Percentiles rank a stretch among this genome's conserved stretches.
These are phyloP conservation scores for Mortierella sp. DNA, from an alignment of 371 early-diverging fungal species.

Conservation along the genomic window DNA sequence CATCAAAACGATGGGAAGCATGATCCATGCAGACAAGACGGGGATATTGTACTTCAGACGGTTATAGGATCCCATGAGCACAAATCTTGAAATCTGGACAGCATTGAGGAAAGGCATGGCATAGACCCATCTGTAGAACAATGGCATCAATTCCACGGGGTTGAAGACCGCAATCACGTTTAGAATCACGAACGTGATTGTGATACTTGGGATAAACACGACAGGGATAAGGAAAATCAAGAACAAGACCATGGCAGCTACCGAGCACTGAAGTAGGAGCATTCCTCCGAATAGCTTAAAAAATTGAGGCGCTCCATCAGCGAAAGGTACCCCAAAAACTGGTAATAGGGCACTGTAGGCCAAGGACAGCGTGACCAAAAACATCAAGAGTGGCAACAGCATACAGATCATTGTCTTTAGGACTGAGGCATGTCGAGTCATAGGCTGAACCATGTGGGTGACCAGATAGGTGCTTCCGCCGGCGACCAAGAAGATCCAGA, in stretches of 20 bases:
- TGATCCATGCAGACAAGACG: constrained; percentile 34
- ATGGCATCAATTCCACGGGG: constrained; percentile 42
- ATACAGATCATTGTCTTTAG: constrained; percentile 23
- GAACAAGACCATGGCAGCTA: constrained; percentile 44
- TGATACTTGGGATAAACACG: constrained; percentile 37
- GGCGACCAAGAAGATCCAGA: constrained; percentile 53
- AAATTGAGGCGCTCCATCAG: constrained; percentile 23
- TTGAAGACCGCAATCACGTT: constrained; percentile 57
- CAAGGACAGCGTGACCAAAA: constrained; percentile 29
- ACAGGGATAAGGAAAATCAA: constrained; percentile 49
- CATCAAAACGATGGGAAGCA: constrained; percentile 34
- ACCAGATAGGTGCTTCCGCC: constrained; percentile 54
- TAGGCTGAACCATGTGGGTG: constrained; percentile 40
- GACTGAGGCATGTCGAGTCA: constrained; percentile 25
- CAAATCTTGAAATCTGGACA: constrained; percentile 42
- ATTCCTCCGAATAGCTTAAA: constrained; percentile 39
- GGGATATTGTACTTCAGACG: constrained; percentile 36
- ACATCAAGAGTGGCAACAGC: constrained; percentile 22
- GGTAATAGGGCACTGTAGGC: constrained; percentile 33
- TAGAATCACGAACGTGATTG: constrained; percentile 50
- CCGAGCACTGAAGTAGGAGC: constrained; percentile 42
- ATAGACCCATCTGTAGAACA: constrained; percentile 45
- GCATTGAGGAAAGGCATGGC: constrained; percentile 57
- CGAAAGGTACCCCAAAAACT: constrained; percentile 46
- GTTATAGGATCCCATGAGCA: constrained; percentile 50